Percentiles rank a stretch among this genome's conserved stretches.
These are phyloP conservation scores for Coemansia sp. DNA, from an alignment of 192 early-diverging fungal species.

Conservation along the genomic window DNA sequence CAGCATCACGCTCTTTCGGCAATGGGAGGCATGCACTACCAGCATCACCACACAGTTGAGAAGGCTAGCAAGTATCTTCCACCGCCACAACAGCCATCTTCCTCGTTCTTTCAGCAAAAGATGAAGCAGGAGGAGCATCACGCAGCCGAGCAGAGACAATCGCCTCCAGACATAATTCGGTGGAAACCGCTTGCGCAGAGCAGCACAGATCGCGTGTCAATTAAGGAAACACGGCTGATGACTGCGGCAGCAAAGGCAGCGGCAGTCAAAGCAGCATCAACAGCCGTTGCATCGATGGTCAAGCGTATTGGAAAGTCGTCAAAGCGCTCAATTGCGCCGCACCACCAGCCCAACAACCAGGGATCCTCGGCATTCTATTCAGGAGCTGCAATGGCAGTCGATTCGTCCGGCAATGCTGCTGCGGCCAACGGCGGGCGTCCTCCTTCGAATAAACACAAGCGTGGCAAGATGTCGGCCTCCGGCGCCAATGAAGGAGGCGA, in stretches of 20 bases:
- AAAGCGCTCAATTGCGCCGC: slow-evolving; percentile 26
- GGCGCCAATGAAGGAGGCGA: background rate
- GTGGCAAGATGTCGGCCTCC: slow-evolving; percentile 9
- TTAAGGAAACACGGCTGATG: slow-evolving; percentile 41
- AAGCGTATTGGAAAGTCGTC: slow-evolving; percentile 25
- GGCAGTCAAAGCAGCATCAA: slow-evolving; percentile 38
- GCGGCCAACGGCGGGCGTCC: slow-evolving; percentile 3
- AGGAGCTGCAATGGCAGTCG: background rate
- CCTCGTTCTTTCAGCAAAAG: background rate
- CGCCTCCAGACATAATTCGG: background rate
- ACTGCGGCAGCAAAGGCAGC: slow-evolving; percentile 48
- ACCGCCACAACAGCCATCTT: background rate
- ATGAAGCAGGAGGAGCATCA: background rate
- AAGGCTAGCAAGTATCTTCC: slow-evolving; percentile 17
- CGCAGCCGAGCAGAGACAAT: background rate
- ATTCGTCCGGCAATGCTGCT: slow-evolving; percentile 4
- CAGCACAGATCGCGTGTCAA: slow-evolving; percentile 35
- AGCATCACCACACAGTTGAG: slow-evolving; percentile 2
- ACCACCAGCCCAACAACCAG: background rate
- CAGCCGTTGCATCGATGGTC: slow-evolving; percentile 27
- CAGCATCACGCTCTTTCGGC: background rate
- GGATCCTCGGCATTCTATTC: background rate
- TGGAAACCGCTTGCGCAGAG: slow-evolving; percentile 30
- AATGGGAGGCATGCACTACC: background rate
- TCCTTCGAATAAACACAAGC: slow-evolving; percentile 12